Evolutionary conservation across 176 grass and related monocot species (phyloP), one percentile per base, ranked within the genome.

Genomic region (Melocanna baccifera): DNA sequence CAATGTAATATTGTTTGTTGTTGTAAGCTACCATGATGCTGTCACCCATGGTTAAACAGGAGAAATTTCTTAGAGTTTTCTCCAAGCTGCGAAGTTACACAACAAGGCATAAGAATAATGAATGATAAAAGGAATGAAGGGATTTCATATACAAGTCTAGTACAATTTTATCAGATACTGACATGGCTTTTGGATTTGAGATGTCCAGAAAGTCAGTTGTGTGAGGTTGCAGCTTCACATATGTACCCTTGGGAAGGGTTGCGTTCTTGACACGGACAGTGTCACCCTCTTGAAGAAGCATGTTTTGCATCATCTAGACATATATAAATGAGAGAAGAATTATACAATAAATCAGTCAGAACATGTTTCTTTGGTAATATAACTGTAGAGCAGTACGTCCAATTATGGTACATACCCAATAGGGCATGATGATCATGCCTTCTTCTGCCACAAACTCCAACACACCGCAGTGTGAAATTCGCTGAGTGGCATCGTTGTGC

Each of bases 291-390:
- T 92, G 58, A 79, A 99, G 90, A 84, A 99, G 91, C 91, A 99
- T 92, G 92, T 99, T 99, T 92, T 96, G 91, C 93, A 99, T 99
- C 96, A 96, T 94, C 96, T 99, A 84, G 15, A 81, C 28, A 65
- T 51, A 59, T 50, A 82, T 63, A 88, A 66, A 51, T 16, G n/a
- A 77, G 37, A 79, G 12, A 69, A 63, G n/a, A 84, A 66, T 34
- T 26, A 69, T 52, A 19, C 26, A 26, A 82, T 12, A 76, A 36
- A 32, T 77, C 7, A 34, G 53, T 39, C 25, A 4, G 18, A 29
- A 59, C n/a, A 23, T 2, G 34, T 22, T 81, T 89, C 51, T 79
- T 61, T 77, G 62, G 73, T 18, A 28, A 90, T 78, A 77, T 28
- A 80, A 71, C 50, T 43, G 40, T 53, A 82, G 34, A 76, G 9